A percentile compares a stretch with the other conserved stretches of the same genome.
Evolutionary conservation across 2,329 filamentous ascomycete genomes (phyloP).

Genomic region (Domatiomyces catenatus): DNA sequence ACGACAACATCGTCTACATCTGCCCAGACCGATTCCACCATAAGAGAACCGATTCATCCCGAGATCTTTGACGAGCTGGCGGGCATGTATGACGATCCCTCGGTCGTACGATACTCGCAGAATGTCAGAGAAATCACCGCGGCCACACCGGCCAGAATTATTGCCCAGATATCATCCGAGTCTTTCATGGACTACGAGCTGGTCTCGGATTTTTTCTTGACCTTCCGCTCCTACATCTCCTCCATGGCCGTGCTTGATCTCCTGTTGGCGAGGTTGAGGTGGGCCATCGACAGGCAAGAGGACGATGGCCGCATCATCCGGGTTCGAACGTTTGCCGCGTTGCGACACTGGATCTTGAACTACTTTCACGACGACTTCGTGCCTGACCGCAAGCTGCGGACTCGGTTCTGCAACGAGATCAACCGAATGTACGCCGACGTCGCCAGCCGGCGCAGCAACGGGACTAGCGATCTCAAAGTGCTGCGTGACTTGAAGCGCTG

Average conservation of each 20-base stretch:
- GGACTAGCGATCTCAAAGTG: slow-evolving; percentile 62
- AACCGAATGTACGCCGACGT: slow-evolving; percentile 47
- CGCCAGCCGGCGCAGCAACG: slow-evolving; percentile 35
- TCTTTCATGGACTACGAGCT: slow-evolving; percentile 94
- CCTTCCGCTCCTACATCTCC: slow-evolving; percentile 75
- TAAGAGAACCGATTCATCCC: slow-evolving; percentile 36
- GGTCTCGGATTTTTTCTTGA: slow-evolving; percentile 94
- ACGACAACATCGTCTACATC: slow-evolving; percentile 22
- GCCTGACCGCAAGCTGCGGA: slow-evolving; percentile 54
- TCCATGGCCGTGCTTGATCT: slow-evolving; percentile 63
- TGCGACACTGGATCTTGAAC: slow-evolving; percentile 94
- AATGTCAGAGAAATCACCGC: slow-evolving; percentile 62
- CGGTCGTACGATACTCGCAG: slow-evolving; percentile 67
- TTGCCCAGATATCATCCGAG: slow-evolving; percentile 92
- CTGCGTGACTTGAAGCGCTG: slow-evolving; percentile 90
- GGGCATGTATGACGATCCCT: slow-evolving; percentile 63
- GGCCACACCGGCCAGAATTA: slow-evolving; percentile 75
- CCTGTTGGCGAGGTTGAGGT: slow-evolving; percentile 68
- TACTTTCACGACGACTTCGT: slow-evolving; percentile 95
- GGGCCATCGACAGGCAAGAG: slow-evolving; percentile 67
- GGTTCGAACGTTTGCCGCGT: slow-evolving; percentile 84
- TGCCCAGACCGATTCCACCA: slow-evolving; percentile 19
- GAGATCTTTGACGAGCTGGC: slow-evolving; percentile 67
- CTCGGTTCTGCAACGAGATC: slow-evolving; percentile 63
- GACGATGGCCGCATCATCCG: slow-evolving; percentile 87